A percentile compares a stretch with the other conserved stretches of the same genome.
These are phyloP conservation scores for Solanum appendiculatum DNA, from an alignment of 257 asterid genomes.

Conservation along the genomic window DNA sequence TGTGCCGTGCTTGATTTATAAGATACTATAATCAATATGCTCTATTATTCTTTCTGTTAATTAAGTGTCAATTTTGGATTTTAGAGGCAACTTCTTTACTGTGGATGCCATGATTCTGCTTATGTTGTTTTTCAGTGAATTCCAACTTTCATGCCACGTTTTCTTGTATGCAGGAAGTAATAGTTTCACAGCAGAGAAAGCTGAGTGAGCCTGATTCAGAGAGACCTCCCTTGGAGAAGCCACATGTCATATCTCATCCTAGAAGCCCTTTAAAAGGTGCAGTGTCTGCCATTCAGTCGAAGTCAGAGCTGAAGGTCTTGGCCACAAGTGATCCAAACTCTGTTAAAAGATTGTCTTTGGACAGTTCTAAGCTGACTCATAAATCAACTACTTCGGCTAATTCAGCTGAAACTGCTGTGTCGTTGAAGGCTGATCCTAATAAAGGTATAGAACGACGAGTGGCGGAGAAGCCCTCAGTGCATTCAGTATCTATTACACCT, in stretches of 20 bases:
- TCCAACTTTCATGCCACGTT: not conserved
- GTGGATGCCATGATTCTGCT: not conserved
- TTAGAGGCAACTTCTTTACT: not conserved
- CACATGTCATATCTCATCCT: conserved; percentile 27
- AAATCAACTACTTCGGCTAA: conserved; percentile 17
- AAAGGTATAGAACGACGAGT: conserved; percentile 27
- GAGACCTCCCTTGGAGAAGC: conserved; percentile 13
- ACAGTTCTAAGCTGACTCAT: conserved; percentile 28
- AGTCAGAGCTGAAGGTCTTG: conserved; percentile 25
- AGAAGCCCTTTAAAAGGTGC: conserved; percentile 37
- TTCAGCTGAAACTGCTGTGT: conserved; percentile 25
- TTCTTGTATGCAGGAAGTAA: conserved; percentile 35
- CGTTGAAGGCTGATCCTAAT: conserved; percentile 21
- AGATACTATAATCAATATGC: not conserved
- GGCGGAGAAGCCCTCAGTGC: conserved; percentile 23
- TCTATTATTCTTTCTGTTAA: not conserved
- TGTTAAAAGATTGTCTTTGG: conserved; percentile 30
- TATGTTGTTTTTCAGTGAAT: not conserved
- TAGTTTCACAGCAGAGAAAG: conserved; percentile 20
- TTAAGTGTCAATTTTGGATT: not conserved
- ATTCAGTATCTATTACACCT: conserved; percentile 7
- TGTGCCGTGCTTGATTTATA: not conserved
- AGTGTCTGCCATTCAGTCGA: conserved; percentile 9
- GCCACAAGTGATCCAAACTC: conserved; percentile 14
- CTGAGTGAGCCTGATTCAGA: conserved; percentile 16